A percentile compares a stretch with the other conserved stretches of the same genome.
phyloP scores from a whole-genome alignment of 805 yeast genomes.

The Wickerhamomyces bovis region DNA sequence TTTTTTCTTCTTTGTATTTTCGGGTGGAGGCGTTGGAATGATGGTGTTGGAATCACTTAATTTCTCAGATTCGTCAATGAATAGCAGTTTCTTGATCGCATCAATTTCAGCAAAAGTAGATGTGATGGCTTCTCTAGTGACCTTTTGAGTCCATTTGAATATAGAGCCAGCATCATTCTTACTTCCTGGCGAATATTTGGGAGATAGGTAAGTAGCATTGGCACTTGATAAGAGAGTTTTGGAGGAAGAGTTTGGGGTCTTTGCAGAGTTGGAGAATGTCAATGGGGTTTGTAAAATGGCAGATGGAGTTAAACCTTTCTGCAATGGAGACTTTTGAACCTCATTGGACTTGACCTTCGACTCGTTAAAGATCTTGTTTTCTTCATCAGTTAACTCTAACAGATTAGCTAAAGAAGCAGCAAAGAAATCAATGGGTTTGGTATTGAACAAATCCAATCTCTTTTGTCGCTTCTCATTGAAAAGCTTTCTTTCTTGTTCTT shows the following conservation, averaged over 20 bases:
- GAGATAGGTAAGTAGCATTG: slow-evolving; percentile 18
- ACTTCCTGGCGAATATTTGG: slow-evolving; percentile 19
- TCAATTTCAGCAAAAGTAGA: slow-evolving; percentile 13
- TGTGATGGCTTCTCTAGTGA: slow-evolving; percentile 20
- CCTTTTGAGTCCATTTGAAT: slow-evolving; percentile 19
- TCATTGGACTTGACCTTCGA: slow-evolving; percentile 13
- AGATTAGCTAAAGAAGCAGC: slow-evolving; percentile 23
- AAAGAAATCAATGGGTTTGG: slow-evolving; percentile 20
- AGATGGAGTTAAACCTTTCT: slow-evolving; percentile 24
- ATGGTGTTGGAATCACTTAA: background rate
- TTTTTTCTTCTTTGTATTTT: slow-evolving; percentile 4
- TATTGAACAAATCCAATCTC: slow-evolving; percentile 18
- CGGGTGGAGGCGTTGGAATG: slow-evolving; percentile 20
- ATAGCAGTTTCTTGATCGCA: slow-evolving; percentile 16
- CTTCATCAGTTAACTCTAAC: slow-evolving; percentile 22
- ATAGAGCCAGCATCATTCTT: slow-evolving; percentile 1
- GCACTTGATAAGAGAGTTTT: slow-evolving; percentile 7
- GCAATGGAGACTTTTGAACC: slow-evolving; percentile 13
- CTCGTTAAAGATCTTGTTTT: slow-evolving; percentile 17
- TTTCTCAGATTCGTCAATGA: slow-evolving; percentile 8
- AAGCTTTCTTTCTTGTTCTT: slow-evolving; percentile 11
- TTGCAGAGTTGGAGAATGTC: slow-evolving; percentile 21
- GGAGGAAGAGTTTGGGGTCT: slow-evolving; percentile 22
- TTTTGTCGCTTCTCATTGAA: slow-evolving; percentile 17
- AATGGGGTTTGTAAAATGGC: slow-evolving; percentile 25